Conservation (phyloP, 2,329 filamentous ascomycete species). For the Colletotrichum simmondsii region DNA sequence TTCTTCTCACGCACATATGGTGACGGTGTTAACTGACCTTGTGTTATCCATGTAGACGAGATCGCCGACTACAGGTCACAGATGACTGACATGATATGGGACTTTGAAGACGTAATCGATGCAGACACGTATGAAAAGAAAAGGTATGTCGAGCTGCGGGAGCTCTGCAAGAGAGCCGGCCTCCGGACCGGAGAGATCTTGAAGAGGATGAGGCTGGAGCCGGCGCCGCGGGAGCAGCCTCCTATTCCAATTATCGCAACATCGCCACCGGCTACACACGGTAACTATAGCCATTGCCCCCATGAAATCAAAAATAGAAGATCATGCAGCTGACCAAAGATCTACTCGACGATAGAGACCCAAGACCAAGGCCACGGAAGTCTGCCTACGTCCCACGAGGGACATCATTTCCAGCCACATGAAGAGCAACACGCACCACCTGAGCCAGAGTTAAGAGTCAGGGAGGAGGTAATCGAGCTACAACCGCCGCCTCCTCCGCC, state of each 20-base stretch:
- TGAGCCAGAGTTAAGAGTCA: constrained; percentile 27
- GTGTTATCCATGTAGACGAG: constrained; percentile 50
- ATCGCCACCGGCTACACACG: constrained; percentile 8
- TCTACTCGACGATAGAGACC: background rate
- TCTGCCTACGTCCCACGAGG: background rate
- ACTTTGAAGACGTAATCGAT: constrained; percentile 66
- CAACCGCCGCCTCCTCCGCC: constrained; percentile 24
- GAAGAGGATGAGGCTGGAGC: constrained; percentile 63
- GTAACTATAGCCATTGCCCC: background rate
- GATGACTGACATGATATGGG: constrained; percentile 63
- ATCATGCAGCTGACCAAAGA: background rate
- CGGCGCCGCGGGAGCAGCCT: constrained; percentile 26
- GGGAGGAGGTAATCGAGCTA: constrained; percentile 36
- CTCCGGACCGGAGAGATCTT: constrained; percentile 61
- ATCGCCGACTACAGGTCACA: constrained; percentile 59
- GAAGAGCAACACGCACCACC: background rate
- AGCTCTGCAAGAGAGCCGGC: constrained; percentile 58
- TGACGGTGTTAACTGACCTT: background rate
- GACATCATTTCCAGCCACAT: background rate
- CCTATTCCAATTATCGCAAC: background rate
- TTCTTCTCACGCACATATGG: background rate
- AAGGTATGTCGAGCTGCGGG: constrained; percentile 61
- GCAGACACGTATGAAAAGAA: constrained; percentile 60
- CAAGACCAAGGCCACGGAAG: background rate
- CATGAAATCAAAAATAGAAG: background rate